Evolutionary conservation across 1,139 yeast species (phyloP), one percentile per base, ranked within the genome.

Genomic region (Yamadazyma jaroonii): DNA sequence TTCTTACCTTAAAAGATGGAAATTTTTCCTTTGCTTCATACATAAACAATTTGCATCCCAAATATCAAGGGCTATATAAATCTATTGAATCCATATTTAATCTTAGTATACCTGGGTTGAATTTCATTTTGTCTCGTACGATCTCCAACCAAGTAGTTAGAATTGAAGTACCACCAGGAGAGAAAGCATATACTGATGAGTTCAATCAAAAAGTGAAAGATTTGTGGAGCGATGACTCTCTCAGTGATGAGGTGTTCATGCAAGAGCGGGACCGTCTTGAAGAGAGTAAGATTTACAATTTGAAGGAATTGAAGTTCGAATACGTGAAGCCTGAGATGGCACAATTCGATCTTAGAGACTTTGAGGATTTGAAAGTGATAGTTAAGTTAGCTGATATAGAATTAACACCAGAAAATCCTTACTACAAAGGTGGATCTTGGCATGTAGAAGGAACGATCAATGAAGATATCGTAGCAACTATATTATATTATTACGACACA

Each of bases 391-490:
- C 74, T 21, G 62, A 64, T 42, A 70, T 71, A 37, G 67, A 64
- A 35, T 54, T 68, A 35, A 66, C 72, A 2, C 74, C 76, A 0
- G 71, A 67, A 31, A 58, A 58, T 14, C 71, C 74, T 9, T 40
- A 33, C 3, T 71, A 70, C 37, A 38, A 47, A 1, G 76, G 76
- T 4, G 75, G 76, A 0, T 44, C 67, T 3, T 70, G 76, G 76
- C 76, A 70, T 39, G 61, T 69, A 0, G 76, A 70, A 46, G 76
- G 75, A 2, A 57, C 66, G 3, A 55, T 60, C 31, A 63, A 63
- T 42, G 76, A 70, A 48, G 67, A 65, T 43, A 70, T 70, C 34
- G 62, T 70, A 2, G 73, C 72, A 2, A 67, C 74, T 1, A 54
- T 62, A 1, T 48, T 70, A 29, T 70, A 68, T 50, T 71, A 71